phyloP scores from a whole-genome alignment of 768 basidiomycete species.

The Rhizopogon vinicolor region DNA sequence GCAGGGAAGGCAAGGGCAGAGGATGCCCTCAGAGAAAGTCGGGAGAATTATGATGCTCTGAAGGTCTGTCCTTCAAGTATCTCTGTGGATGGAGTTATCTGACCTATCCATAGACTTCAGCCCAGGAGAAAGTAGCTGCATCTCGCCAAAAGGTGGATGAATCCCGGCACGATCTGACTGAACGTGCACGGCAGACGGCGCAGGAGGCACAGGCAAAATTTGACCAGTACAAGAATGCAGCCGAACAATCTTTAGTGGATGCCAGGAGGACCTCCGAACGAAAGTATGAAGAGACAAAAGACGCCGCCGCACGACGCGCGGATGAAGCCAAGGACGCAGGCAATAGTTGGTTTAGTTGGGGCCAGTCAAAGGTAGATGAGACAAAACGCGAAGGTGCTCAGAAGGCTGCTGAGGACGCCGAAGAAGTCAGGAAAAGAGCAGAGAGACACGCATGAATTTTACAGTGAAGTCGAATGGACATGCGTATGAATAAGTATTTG shows the following conservation, averaged over 20 bases:
- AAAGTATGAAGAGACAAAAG: conserved; percentile 26
- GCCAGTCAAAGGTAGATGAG: conserved; percentile 27
- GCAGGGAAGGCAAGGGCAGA: conserved; percentile 27
- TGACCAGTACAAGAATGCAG: conserved; percentile 18
- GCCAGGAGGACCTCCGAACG: conserved; percentile 21
- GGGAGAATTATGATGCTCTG: conserved; percentile 26
- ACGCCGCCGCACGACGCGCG: conserved; percentile 15
- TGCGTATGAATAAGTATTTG: background rate
- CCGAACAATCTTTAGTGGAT: conserved; percentile 21
- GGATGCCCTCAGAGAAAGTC: conserved; percentile 22
- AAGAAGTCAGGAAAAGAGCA: conserved; percentile 24
- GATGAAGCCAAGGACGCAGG: conserved; percentile 19
- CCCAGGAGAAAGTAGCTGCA: conserved; percentile 11
- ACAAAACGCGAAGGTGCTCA: conserved; percentile 21
- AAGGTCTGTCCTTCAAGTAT: conserved; percentile 25
- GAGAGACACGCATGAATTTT: conserved; percentile 18
- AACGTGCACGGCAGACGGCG: conserved; percentile 20
- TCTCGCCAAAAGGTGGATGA: conserved; percentile 16
- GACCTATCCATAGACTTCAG: conserved; percentile 11
- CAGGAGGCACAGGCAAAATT: conserved; percentile 20
- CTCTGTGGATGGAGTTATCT: background rate
- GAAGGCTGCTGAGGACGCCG: conserved; percentile 23
- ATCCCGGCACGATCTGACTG: conserved; percentile 18
- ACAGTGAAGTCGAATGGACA: background rate
- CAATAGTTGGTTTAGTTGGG: conserved; percentile 38